Evolutionary conservation across 768 basidiomycete genomes (phyloP), one percentile per base, ranked within the genome.

Genomic region (Termitomyces sp.): DNA sequence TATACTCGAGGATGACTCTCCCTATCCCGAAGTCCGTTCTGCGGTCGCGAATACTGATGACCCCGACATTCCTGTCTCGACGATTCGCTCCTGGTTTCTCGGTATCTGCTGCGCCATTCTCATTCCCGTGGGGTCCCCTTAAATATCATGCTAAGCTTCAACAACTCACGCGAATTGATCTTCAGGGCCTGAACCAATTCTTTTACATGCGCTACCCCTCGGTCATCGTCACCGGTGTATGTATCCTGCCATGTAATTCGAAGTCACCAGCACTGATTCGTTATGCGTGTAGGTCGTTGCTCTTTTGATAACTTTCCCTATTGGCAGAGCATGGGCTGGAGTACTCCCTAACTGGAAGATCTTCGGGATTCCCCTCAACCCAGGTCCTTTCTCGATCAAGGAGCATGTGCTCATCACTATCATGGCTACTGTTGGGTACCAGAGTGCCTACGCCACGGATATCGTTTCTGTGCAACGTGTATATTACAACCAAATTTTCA

Each of bases 131-230:
- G n/a, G 71, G 66, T 36, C 55, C 16, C 62, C 8, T 12, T 16
- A 27, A 3, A 30, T n/a, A n/a, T 50, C 4, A 16, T 39, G 20
- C 20, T 46, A 33, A 30, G 45, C 9, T 41, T 46, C 18, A 47
- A 5, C 7, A 34, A 46, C 45, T 60, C 31, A 57, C n/a, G 41
- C 37, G 6, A 2, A 54, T 36, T 60, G 34, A 24, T 9, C 44
- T 20, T 18, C 55, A 77, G 73, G 85, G 83, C 27, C 70, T 86
- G 53, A 89, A 91, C 66, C 89, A 88, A 61, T 88, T 89, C 73
- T 87, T 89, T 73, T 87, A 82, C 78, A 89, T 90, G 72, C 85
- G 87, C 16, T 88, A 83, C 66, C 89, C 90, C 4, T 78, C 82
- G 7, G 86, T 92, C 39, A 78, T 75, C 5, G 78, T 93, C 60